phyloP scores from a whole-genome alignment of 352 stramenopile genomes.

The Pythium scleroteichum region DNA sequence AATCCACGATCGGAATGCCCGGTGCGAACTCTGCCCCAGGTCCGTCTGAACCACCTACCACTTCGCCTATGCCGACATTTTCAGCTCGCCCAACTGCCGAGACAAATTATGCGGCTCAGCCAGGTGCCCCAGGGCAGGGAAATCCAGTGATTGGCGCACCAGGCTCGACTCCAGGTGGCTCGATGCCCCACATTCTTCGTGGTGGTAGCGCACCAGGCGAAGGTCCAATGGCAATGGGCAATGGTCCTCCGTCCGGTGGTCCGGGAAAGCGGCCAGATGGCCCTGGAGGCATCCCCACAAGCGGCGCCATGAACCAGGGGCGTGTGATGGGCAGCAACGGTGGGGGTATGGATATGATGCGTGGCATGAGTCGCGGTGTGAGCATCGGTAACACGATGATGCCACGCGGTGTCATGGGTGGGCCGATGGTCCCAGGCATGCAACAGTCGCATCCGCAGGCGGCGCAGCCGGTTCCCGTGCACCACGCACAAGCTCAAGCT shows the following conservation, averaged over 20 bases:
- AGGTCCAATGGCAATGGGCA: slow-evolving; percentile 54
- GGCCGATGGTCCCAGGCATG: slow-evolving; percentile 59
- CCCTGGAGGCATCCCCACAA: slow-evolving; percentile 34
- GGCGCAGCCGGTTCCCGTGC: slow-evolving; percentile 50
- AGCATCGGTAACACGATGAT: slow-evolving; percentile 67
- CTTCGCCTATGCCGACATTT: slow-evolving; percentile 86
- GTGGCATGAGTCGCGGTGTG: slow-evolving; percentile 52
- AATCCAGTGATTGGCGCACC: slow-evolving; percentile 17
- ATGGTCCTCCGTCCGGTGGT: slow-evolving; percentile 21
- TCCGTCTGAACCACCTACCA: slow-evolving; percentile 79
- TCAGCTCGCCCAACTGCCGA: slow-evolving; percentile 65
- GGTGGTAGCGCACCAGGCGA: slow-evolving; percentile 33
- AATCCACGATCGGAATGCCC: slow-evolving; percentile 83
- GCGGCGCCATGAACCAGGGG: slow-evolving; percentile 41
- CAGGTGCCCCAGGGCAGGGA: slow-evolving; percentile 23
- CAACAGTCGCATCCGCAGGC: slow-evolving; percentile 55
- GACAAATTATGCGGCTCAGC: slow-evolving; percentile 43
- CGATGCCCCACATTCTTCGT: slow-evolving; percentile 60
- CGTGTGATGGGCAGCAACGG: slow-evolving; percentile 37
- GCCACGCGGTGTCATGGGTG: slow-evolving; percentile 58
- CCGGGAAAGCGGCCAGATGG: slow-evolving; percentile 22
- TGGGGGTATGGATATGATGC: slow-evolving; percentile 74
- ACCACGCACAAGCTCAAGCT: slow-evolving; percentile 45
- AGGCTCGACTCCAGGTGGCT: slow-evolving; percentile 20
- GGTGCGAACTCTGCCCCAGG: slow-evolving; percentile 78